phyloP scores from a whole-genome alignment of 257 asterid genomes.

The Scutellaria minor region DNA sequence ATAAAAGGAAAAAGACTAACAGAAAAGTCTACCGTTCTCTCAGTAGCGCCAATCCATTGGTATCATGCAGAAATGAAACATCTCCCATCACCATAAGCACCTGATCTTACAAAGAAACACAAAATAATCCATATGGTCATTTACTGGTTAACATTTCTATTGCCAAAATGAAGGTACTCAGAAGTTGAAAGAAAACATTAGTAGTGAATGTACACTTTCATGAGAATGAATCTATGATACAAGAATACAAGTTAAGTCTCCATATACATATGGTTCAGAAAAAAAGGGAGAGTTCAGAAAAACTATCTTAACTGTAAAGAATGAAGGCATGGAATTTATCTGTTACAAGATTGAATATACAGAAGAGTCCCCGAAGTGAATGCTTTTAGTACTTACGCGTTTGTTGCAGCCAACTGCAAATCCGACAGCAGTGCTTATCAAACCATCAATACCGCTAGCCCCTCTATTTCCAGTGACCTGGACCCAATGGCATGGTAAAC shows the following conservation, averaged over 20 bases:
- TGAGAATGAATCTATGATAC: slow-evolving; percentile 3
- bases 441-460: slow-evolving; percentile 97
- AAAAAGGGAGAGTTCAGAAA: background rate
- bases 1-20: slow-evolving; percentile 20
- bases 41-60: slow-evolving; percentile 85
- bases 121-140: slow-evolving; percentile 1
- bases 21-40: slow-evolving; percentile 57
- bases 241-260: background rate
- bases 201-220: background rate
- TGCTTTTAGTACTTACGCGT: slow-evolving; percentile 59
- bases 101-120: slow-evolving; percentile 39
- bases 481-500: slow-evolving; percentile 74
- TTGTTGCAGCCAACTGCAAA: slow-evolving; percentile 93
- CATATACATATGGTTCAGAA: no score
- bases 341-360: no score
- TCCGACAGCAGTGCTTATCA: slow-evolving; percentile 93
- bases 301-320: background rate
- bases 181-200: background rate
- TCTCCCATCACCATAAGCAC: slow-evolving; percentile 85
- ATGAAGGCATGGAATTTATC: no score
- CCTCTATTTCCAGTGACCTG: slow-evolving; percentile 91
- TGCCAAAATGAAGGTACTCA: slow-evolving; percentile 8
- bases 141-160: background rate
- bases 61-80: slow-evolving; percentile 92
- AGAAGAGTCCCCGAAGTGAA: background rate